Conservation (phyloP, 305 asterid genomes). For the Solanum hybrid region DNA sequence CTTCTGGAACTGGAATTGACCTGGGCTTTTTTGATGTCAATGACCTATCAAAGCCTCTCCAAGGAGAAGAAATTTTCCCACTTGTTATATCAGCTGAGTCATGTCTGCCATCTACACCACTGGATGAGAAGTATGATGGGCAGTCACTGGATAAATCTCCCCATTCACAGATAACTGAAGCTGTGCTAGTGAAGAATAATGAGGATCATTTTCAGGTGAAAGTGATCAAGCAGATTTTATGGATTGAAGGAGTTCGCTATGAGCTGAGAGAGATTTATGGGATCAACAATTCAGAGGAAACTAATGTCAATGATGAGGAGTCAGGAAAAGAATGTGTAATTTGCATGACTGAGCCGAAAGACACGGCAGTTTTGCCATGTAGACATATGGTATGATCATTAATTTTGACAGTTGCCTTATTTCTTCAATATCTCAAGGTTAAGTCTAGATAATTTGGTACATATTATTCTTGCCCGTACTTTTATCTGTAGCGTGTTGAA, state of each 20-base stretch:
- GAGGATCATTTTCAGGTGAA: conserved; percentile 47
- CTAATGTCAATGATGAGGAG: conserved; percentile 37
- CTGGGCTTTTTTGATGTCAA: conserved; percentile 71
- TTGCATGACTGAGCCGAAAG: conserved; percentile 87
- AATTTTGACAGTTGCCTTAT: background rate
- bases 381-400: conserved; percentile 73
- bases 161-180: conserved; percentile 78
- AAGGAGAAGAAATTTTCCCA: conserved; percentile 67
- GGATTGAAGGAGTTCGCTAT: conserved; percentile 70
- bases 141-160: conserved; percentile 23
- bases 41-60: conserved; percentile 66
- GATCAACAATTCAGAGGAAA: conserved; percentile 45
- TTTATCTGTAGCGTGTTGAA: background rate
- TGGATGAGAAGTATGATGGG: conserved; percentile 17
- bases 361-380: conserved; percentile 83
- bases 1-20: conserved; percentile 79
- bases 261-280: conserved; percentile 88
- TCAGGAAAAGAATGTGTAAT: conserved; percentile 86
- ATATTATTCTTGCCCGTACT: background rate
- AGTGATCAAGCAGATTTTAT: conserved; percentile 70
- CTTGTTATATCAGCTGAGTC: conserved; percentile 74
- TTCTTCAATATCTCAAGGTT: background rate
- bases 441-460: background rate
- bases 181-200: conserved; percentile 49
- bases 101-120: conserved; percentile 14